phyloP scores from a whole-genome alignment of 2,329 filamentous ascomycete genomes.

The Chalaropsis thielavioides region DNA sequence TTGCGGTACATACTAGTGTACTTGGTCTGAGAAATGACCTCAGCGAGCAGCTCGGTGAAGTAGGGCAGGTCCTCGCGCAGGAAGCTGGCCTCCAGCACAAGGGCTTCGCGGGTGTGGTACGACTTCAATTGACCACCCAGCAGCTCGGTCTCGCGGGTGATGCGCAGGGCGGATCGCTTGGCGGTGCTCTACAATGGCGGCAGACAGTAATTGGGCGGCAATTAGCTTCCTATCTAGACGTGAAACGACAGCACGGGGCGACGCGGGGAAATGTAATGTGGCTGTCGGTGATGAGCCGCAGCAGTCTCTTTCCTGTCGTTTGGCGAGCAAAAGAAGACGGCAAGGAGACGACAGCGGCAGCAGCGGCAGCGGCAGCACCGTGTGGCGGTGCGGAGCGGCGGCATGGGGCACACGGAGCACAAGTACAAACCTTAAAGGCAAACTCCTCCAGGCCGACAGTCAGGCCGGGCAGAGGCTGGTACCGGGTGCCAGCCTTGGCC shows the following conservation, averaged over 20 bases:
- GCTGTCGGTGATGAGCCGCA: too few relatives aligned
- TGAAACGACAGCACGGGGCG: too few relatives aligned
- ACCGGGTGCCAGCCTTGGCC: slow-evolving; percentile 86
- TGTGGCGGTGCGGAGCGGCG: too few relatives aligned
- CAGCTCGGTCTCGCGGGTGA: slow-evolving; percentile 88
- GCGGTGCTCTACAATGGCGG: slow-evolving; percentile 53
- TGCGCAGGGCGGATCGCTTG: slow-evolving; percentile 78
- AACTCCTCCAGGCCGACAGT: slow-evolving; percentile 85
- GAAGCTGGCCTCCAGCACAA: slow-evolving; percentile 89
- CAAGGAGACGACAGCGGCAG: too few relatives aligned
- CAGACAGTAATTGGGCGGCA: slow-evolving; percentile 34
- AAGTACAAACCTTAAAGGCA: slow-evolving; percentile 69
- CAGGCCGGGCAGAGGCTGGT: slow-evolving; percentile 77
- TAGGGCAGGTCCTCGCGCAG: slow-evolving; percentile 91
- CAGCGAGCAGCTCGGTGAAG: slow-evolving; percentile 88
- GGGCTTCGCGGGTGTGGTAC: slow-evolving; percentile 83
- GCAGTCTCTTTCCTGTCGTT: too few relatives aligned
- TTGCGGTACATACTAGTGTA: slow-evolving; percentile 48
- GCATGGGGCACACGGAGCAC: too few relatives aligned
- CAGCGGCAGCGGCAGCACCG: too few relatives aligned
- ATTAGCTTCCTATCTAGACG: slow-evolving; percentile 13
- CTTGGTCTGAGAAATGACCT: slow-evolving; percentile 78
- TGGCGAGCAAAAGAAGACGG: too few relatives aligned
- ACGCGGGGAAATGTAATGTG: background rate
- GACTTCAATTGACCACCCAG: slow-evolving; percentile 79